These are phyloP conservation scores for Tetrahymena thermophila DNA, from an alignment of 73 alveolate genomes.

Conservation along the genomic window DNA sequence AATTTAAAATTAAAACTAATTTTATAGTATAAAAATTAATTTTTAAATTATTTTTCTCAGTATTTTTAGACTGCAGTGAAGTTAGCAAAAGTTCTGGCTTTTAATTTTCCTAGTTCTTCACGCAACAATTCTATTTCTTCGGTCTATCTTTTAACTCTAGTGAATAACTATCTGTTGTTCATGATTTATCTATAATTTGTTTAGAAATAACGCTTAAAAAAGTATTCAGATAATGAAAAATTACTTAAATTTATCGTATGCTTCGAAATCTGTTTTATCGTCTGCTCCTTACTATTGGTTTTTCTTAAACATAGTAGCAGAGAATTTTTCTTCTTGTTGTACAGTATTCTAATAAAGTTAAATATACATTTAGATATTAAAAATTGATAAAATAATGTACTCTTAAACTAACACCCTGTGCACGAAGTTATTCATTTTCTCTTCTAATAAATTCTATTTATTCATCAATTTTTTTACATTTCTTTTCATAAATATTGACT, in stretches of 20 bases:
- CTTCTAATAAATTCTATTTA: constrained; percentile 33
- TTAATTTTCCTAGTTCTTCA: constrained; percentile 22
- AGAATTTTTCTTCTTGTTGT: constrained; percentile 19
- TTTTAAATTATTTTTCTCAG: background rate
- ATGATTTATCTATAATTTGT: constrained; percentile 1
- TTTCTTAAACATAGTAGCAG: constrained; percentile 31
- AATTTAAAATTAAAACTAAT: background rate
- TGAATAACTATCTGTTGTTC: constrained; percentile 8
- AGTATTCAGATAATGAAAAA: background rate
- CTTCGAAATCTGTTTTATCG: background rate
- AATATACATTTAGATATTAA: background rate
- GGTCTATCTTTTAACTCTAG: constrained; percentile 13
- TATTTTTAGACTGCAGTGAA: constrained; percentile 1
- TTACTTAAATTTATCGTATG: constrained; percentile 39
- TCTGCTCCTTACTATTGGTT: constrained; percentile 24
- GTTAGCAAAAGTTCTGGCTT: constrained; percentile 44
- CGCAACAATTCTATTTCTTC: constrained; percentile 39
- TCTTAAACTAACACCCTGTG: constrained; percentile 11
- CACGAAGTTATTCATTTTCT: constrained; percentile 26
- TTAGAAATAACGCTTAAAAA: background rate
- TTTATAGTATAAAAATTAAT: no score
- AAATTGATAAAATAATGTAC: background rate
- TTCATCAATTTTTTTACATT: constrained; percentile 28
- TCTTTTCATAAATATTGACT: constrained; percentile 6
- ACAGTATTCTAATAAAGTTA: constrained; percentile 24